These are phyloP conservation scores for Phialocephala subalpina DNA, from an alignment of 2,329 filamentous ascomycete species.

Conservation along the genomic window DNA sequence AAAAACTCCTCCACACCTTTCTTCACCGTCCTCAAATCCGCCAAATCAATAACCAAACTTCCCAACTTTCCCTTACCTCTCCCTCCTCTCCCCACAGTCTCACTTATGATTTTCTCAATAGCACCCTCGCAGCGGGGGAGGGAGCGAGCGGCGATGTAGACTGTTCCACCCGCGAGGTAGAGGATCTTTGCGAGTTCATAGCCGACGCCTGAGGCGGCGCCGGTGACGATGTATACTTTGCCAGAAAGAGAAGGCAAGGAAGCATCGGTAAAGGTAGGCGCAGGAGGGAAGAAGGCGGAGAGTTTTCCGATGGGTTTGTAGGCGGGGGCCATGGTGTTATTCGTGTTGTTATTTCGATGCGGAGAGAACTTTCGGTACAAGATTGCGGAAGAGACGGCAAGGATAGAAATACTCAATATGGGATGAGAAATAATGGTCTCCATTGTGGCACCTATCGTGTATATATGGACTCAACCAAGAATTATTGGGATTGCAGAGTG, in stretches of 20 bases:
- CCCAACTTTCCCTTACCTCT: slow-evolving; percentile 33
- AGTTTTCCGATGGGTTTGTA: slow-evolving; percentile 17
- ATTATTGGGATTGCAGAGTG: not conserved
- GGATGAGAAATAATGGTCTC: not conserved
- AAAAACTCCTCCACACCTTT: slow-evolving; percentile 41
- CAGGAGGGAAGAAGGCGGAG: slow-evolving; percentile 44
- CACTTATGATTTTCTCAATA: slow-evolving; percentile 48
- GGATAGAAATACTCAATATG: not conserved
- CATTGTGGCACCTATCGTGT: not conserved
- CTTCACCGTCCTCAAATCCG: slow-evolving; percentile 42
- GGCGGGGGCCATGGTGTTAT: not conserved
- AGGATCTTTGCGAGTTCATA: slow-evolving; percentile 58
- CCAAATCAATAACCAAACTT: slow-evolving; percentile 38
- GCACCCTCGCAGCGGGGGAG: slow-evolving; percentile 49
- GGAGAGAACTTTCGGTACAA: not conserved
- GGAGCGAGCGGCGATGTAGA: slow-evolving; percentile 59
- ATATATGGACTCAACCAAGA: not conserved
- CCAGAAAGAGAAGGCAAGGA: slow-evolving; percentile 50
- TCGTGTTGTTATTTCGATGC: not conserved
- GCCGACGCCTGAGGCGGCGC: slow-evolving; percentile 48
- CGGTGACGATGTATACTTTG: slow-evolving; percentile 54
- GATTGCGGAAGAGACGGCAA: not conserved
- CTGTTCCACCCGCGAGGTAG: slow-evolving; percentile 56
- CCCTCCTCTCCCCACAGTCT: slow-evolving; percentile 28
- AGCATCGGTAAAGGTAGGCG: slow-evolving; percentile 52